Conservation (phyloP, 176 grass and related monocot species). For the Oryza brachyantha region DNA sequence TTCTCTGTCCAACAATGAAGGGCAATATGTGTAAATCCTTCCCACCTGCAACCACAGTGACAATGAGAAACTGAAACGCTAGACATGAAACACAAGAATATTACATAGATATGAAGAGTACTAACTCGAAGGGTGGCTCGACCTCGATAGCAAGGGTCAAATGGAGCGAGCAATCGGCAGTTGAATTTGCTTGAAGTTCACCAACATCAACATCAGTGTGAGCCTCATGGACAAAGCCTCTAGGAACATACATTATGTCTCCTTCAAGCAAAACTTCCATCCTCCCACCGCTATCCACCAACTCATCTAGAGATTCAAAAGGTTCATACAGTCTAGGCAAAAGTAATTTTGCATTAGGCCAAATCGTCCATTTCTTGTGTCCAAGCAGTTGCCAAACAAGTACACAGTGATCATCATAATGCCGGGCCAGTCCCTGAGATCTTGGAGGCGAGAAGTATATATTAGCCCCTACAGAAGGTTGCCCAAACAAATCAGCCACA, state of each 20-base stretch:
- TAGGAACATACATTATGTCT: slow-evolving; percentile 82
- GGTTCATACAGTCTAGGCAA: slow-evolving; percentile 83
- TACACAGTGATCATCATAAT: slow-evolving; percentile 94
- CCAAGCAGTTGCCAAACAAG: slow-evolving; percentile 82
- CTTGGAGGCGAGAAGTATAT: slow-evolving; percentile 77
- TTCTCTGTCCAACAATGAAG: slow-evolving; percentile 68
- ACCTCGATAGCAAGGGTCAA: slow-evolving; percentile 91
- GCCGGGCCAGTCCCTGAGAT: slow-evolving; percentile 66
- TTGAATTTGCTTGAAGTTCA: slow-evolving; percentile 9
- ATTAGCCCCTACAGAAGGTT: slow-evolving; percentile 84
- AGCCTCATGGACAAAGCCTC: slow-evolving; percentile 84
- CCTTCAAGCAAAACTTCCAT: slow-evolving; percentile 63
- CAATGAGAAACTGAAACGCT: slow-evolving; percentile 1
- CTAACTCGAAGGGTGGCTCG: slow-evolving; percentile 88
- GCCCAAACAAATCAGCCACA: slow-evolving; percentile 73
- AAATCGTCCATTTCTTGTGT: slow-evolving; percentile 63
- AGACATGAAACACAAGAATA: neutral
- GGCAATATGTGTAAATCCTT: slow-evolving; percentile 78
- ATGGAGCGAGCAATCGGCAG: slow-evolving; percentile 54
- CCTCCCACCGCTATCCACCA: slow-evolving; percentile 26
- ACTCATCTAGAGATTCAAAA: slow-evolving; percentile 43
- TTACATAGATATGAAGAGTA: slow-evolving; percentile 5
- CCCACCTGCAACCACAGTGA: slow-evolving; percentile 60
- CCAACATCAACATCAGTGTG: slow-evolving; percentile 29
- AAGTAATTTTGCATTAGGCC: slow-evolving; percentile 45